Conservation (phyloP, 2,329 filamentous ascomycete genomes). For the Alternaria sp. region DNA sequence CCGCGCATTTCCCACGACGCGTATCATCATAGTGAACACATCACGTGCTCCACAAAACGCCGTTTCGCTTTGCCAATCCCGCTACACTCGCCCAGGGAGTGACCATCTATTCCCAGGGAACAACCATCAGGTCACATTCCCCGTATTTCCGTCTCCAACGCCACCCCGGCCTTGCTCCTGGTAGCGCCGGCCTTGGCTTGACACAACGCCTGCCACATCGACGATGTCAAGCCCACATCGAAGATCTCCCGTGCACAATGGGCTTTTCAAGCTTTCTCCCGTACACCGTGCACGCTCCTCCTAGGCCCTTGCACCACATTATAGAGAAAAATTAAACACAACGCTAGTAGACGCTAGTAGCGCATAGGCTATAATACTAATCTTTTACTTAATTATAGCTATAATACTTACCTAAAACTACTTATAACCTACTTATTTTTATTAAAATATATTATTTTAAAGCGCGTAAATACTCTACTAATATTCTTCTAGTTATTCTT, state of each 20-base stretch:
- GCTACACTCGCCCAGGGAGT: background rate
- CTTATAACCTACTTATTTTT: no score
- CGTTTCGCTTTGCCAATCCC: background rate
- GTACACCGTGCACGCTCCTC: background rate
- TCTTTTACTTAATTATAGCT: no score
- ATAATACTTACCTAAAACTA: no score
- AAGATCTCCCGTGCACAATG: constrained; percentile 14
- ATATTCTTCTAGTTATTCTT: no score
- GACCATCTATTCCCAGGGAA: background rate
- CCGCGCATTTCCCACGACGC: background rate
- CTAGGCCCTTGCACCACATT: background rate
- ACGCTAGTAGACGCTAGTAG: no score
- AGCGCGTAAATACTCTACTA: no score
- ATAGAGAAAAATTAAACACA: no score
- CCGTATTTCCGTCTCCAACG: background rate
- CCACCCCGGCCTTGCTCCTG: background rate
- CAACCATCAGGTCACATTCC: background rate
- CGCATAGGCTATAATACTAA: no score
- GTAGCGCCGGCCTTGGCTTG: background rate
- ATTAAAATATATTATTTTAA: no score
- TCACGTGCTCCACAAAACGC: background rate
- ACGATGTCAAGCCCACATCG: constrained; percentile 14
- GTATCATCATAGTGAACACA: background rate
- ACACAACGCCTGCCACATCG: constrained; percentile 8
- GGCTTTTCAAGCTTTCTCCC: background rate